These are phyloP conservation scores for Oehlia diaphana DNA, from an alignment of 192 early-diverging fungal genomes.

Conservation along the genomic window DNA sequence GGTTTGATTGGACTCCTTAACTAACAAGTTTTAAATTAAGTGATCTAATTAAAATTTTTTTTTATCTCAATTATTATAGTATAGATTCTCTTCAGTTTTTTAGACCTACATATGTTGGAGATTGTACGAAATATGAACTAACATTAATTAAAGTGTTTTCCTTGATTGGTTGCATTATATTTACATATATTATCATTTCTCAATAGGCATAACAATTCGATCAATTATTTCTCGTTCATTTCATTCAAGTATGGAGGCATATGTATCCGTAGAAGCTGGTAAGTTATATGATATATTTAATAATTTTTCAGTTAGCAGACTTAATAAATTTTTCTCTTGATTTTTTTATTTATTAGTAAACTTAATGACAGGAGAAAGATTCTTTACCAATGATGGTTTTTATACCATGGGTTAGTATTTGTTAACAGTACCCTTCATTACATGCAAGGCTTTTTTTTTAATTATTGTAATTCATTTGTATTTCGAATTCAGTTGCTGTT, in stretches of 20 bases:
- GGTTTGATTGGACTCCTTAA: conserved; percentile 29
- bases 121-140: conserved; percentile 7
- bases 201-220: conserved; percentile 51
- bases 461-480: not conserved
- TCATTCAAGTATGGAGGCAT: conserved; percentile 56
- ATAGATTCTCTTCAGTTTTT: conserved; percentile 61
- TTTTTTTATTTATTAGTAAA: conserved; percentile 40
- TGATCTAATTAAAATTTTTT: not conserved
- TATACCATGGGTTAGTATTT: conserved; percentile 50
- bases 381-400: conserved; percentile 62
- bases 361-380: conserved; percentile 50
- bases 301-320: not conserved
- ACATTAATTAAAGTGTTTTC: not conserved
- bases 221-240: conserved; percentile 55
- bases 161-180: not conserved
- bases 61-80: conserved; percentile 33
- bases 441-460: not conserved
- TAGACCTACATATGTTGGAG: conserved; percentile 51
- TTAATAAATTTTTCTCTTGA: too few species aligned
- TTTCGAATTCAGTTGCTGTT: conserved; percentile 37
- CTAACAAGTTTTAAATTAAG: not conserved
- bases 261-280: conserved; percentile 56
- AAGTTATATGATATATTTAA: not conserved
- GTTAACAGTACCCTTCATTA: not conserved
- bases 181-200: conserved; percentile 8